phyloP scores from a whole-genome alignment of 208 protist species.

The Trichomonas vaginalis region DNA sequence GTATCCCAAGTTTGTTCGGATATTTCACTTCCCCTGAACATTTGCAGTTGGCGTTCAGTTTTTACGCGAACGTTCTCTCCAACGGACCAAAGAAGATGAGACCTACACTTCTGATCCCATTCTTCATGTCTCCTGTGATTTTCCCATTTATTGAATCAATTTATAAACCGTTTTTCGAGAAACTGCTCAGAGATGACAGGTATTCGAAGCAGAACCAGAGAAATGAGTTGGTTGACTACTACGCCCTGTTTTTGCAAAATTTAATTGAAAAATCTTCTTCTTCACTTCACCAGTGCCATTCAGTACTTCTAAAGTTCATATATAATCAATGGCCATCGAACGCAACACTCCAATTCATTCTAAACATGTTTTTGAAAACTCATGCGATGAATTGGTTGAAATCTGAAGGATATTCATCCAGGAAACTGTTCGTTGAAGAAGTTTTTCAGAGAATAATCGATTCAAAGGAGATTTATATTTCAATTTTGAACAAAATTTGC shows the following conservation, averaged over 20 bases:
- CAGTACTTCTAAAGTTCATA: background rate
- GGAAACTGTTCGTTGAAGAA: background rate
- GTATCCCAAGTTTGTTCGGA: background rate
- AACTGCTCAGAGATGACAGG: background rate
- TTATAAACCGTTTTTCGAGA: background rate
- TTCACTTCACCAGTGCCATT: background rate
- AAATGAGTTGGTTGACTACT: background rate
- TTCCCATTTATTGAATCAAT: background rate
- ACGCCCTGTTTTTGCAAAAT: background rate
- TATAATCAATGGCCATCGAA: background rate
- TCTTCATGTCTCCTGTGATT: background rate
- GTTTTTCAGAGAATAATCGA: background rate
- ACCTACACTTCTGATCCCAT: background rate
- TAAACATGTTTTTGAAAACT: background rate
- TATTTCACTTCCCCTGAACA: background rate
- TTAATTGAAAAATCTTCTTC: background rate
- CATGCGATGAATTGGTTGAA: background rate
- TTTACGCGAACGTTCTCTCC: background rate
- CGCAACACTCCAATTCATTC: background rate
- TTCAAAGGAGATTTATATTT: background rate
- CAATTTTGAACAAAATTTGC: background rate
- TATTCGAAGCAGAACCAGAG: background rate
- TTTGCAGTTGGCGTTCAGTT: background rate
- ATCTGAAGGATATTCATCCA: background rate
- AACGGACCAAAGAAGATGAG: background rate